Evolutionary conservation across 73 alveolate genomes (phyloP).

Genomic region (Stentor coeruleus): DNA sequence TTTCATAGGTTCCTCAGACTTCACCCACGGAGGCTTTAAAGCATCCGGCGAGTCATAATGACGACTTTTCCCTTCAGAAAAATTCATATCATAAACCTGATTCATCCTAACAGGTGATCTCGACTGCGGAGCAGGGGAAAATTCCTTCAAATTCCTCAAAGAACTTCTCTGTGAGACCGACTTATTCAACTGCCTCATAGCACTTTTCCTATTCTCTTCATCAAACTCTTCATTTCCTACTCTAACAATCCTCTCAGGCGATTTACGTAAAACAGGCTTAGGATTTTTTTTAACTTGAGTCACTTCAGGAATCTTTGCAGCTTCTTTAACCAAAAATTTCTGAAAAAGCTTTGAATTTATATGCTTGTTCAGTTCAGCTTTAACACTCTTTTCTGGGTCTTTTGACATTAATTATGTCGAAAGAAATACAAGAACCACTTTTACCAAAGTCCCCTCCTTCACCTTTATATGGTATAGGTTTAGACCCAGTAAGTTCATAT

Average conservation of each 20-base stretch:
- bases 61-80: neutral
- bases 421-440: neutral
- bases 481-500: neutral
- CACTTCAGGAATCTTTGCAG: neutral
- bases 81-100: neutral
- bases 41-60: slow-evolving; percentile 5
- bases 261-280: neutral
- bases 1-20: neutral
- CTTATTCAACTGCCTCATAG: neutral
- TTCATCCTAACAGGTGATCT: neutral
- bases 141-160: neutral
- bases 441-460: neutral
- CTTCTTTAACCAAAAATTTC: neutral
- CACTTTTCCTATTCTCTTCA: neutral
- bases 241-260: neutral
- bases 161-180: neutral
- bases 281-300: neutral
- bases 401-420: neutral
- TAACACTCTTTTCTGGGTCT: neutral
- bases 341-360: slow-evolving; percentile 5
- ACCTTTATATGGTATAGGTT: neutral
- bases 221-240: neutral
- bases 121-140: neutral
- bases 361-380: slow-evolving; percentile 1
- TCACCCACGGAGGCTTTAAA: neutral